Evolutionary conservation across 2,329 filamentous ascomycete species (phyloP), one percentile per base, ranked within the genome.

Genomic region (Daldinia sp.): DNA sequence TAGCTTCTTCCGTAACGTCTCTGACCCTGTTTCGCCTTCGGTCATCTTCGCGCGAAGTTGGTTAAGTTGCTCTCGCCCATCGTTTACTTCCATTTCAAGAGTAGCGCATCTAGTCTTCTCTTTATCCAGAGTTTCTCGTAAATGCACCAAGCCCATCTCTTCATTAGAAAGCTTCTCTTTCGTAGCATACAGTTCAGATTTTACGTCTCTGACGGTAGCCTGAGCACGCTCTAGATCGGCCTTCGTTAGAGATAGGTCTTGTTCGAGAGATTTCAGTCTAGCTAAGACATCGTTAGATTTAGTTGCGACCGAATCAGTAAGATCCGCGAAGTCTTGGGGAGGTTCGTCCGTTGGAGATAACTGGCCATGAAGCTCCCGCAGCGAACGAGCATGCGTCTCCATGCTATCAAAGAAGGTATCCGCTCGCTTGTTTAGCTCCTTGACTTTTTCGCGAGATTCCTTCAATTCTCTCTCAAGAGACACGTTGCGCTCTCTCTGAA

Each of bases 1-100:
- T 3, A 96, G 82, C 56, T 88, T 86, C 76, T 89, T 90, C 57
- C 91, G 88, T 56, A 97, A 79, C 25, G 87, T 88, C 75, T 94
- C 92, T 0, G 92, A 93, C 4, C 93, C 93, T 2, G 89, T 93
- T 76, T 95, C 92, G 13, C 92, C 93, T 67, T 94, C 90, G 1
- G 90, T 87, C 72, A 96, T 89, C 74, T 90, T 90, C 13, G 82
- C 80, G 58, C 91, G 87, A 19, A 96, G 79, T 25, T 85, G 81
- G 59, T 83, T 85, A 19, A 96, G 82, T 69, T 95, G 90, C 11
- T 84, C 80, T 35, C 91, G 87, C 62, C 90, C 87, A 58, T 91
- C 87, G 1, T 84, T 81, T 2, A 88, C 75, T 70, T 89, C 85
- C 25, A 72, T 75, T 69, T 89, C 85, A 0, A 89, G 76, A 2